phyloP scores from a whole-genome alignment of 129 eudicot species.

The Flaveria ramosissima region DNA sequence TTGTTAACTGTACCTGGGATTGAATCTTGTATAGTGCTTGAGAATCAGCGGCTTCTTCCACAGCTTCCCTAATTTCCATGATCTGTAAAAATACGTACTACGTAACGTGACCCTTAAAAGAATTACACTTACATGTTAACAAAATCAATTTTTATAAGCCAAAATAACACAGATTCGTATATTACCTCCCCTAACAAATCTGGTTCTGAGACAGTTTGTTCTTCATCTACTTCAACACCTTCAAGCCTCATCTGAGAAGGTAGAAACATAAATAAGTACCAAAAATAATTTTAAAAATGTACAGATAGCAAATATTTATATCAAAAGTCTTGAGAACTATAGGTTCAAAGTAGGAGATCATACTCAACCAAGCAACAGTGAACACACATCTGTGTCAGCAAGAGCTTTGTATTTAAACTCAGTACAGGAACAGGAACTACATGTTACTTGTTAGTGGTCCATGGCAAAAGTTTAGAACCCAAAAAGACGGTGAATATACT shows the following conservation, averaged over 20 bases:
- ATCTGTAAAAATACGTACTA: slow-evolving; percentile 46
- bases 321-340: neutral
- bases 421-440: no score
- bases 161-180: neutral
- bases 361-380: neutral
- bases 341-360: neutral
- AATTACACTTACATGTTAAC: neutral
- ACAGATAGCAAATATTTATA: neutral
- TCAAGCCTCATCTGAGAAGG: slow-evolving; percentile 62
- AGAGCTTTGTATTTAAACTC: no score
- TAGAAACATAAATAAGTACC: neutral
- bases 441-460: no score
- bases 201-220: slow-evolving; percentile 78
- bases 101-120: neutral
- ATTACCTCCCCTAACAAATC: slow-evolving; percentile 80
- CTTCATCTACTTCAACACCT: slow-evolving; percentile 78
- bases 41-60: slow-evolving; percentile 71
- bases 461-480: no score
- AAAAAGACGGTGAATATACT: no score
- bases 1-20: slow-evolving; percentile 49
- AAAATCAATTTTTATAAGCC: neutral
- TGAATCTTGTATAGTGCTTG: slow-evolving; percentile 59
- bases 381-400: no score
- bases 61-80: slow-evolving; percentile 93
- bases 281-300: neutral